Evolutionary conservation across 2,329 filamentous ascomycete species (phyloP).

Genomic region (Aspergillus pseudoglaucus): DNA sequence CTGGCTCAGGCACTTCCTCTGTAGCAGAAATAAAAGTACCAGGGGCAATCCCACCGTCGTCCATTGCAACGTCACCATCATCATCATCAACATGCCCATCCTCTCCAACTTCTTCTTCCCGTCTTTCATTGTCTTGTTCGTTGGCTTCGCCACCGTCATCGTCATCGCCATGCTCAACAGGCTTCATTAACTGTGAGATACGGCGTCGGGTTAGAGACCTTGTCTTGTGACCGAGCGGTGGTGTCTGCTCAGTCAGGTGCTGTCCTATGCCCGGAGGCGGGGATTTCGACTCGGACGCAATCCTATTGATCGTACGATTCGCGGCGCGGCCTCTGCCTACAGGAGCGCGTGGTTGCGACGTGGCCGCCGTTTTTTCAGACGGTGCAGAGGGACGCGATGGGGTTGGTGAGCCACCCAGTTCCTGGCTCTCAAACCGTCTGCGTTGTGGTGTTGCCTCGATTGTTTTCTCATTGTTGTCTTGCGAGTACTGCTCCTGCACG

Average conservation of each 20-base stretch:
- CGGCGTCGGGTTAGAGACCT: neutral
- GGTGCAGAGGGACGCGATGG: slow-evolving; percentile 4
- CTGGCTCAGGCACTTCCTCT: neutral
- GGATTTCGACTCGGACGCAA: neutral
- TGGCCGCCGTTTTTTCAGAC: neutral
- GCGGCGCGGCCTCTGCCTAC: neutral
- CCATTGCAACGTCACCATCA: slow-evolving; percentile 15
- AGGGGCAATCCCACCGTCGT: slow-evolving; percentile 1
- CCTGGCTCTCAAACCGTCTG: slow-evolving; percentile 20
- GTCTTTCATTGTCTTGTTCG: neutral
- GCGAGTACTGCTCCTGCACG: slow-evolving; percentile 2
- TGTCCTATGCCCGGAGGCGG: neutral
- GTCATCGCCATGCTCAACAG: neutral
- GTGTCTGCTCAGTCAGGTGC: neutral
- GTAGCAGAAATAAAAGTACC: too few species aligned
- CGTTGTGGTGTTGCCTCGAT: slow-evolving; percentile 5
- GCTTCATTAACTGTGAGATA: neutral
- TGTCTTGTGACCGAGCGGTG: neutral
- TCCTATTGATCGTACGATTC: neutral
- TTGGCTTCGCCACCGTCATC: slow-evolving; percentile 1
- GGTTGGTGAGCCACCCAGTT: slow-evolving; percentile 19
- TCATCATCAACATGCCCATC: slow-evolving; percentile 5
- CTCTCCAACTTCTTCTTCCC: neutral
- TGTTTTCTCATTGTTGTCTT: neutral
- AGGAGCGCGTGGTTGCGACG: neutral